These are phyloP conservation scores for Avena sativa DNA, from an alignment of 176 grass and related monocot genomes.

Conservation along the genomic window DNA sequence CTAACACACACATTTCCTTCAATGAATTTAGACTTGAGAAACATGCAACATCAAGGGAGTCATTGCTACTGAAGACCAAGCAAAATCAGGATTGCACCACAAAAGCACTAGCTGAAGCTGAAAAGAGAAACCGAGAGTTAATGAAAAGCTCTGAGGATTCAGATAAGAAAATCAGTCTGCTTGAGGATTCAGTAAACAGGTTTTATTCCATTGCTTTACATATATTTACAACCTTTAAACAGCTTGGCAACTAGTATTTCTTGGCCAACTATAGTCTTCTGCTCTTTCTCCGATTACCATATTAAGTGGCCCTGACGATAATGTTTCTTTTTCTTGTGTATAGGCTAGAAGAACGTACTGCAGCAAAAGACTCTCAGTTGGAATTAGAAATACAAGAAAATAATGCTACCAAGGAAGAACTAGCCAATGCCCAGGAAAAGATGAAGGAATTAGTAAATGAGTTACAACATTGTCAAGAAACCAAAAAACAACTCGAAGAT, in stretches of 20 bases:
- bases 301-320: background rate
- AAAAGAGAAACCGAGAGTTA: constrained; percentile 50
- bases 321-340: constrained; percentile 34
- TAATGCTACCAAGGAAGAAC: constrained; percentile 55
- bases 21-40: constrained; percentile 67
- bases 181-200: constrained; percentile 62
- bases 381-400: constrained; percentile 55
- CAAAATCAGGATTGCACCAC: constrained; percentile 47
- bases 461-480: constrained; percentile 51
- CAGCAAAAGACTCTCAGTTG: constrained; percentile 62
- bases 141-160: constrained; percentile 48
- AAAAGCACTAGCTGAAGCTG: constrained; percentile 57
- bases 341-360: constrained; percentile 60
- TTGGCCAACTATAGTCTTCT: constrained; percentile 12
- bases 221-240: constrained; percentile 25
- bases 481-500: constrained; percentile 56
- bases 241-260: constrained; percentile 17
- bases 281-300: background rate
- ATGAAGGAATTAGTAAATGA: constrained; percentile 52
- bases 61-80: constrained; percentile 58
- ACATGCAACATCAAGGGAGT: constrained; percentile 61
- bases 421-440: constrained; percentile 58
- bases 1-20: constrained; percentile 38
- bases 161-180: constrained; percentile 49
- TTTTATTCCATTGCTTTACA: constrained; percentile 40